Percentiles rank a stretch among this genome's conserved stretches.
Conservation (phyloP, 768 basidiomycete species). For the Gelatoporia subvermispora region DNA sequence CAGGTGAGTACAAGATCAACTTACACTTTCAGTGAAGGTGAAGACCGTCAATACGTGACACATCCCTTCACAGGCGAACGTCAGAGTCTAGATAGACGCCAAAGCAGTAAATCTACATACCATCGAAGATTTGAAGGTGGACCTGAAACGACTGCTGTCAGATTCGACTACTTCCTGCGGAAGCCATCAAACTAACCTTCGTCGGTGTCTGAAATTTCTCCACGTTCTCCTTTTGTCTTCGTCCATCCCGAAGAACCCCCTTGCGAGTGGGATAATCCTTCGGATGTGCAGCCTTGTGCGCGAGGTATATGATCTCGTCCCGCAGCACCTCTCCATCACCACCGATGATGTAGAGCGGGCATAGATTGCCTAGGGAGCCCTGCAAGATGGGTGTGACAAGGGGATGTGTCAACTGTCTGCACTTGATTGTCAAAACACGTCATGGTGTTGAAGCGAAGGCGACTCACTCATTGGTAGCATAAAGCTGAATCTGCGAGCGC, state of each 20-base stretch:
- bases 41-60: slow-evolving; percentile 74
- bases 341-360: slow-evolving; percentile 67
- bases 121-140: slow-evolving; percentile 73
- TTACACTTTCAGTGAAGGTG: slow-evolving; percentile 54
- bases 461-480: slow-evolving; percentile 66
- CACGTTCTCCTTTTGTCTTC: slow-evolving; percentile 47
- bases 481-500: slow-evolving; percentile 69
- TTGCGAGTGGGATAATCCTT: slow-evolving; percentile 54
- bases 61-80: slow-evolving; percentile 40
- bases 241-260: slow-evolving; percentile 41
- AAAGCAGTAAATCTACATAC: slow-evolving; percentile 29
- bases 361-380: slow-evolving; percentile 70
- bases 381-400: slow-evolving; percentile 70
- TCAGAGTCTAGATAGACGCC: slow-evolving; percentile 1
- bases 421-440: not conserved
- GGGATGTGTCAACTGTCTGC: slow-evolving; percentile 58
- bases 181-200: slow-evolving; percentile 30
- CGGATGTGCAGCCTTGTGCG: slow-evolving; percentile 78
- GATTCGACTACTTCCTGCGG: slow-evolving; percentile 5
- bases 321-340: slow-evolving; percentile 72
- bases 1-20: slow-evolving; percentile 17
- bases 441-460: not conserved
- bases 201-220: slow-evolving; percentile 49
- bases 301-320: slow-evolving; percentile 74
- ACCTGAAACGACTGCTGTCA: slow-evolving; percentile 34